Base-by-base conservation (phyloP, 2,329 filamentous ascomycete genomes). In the Capronia coronata region DNA sequence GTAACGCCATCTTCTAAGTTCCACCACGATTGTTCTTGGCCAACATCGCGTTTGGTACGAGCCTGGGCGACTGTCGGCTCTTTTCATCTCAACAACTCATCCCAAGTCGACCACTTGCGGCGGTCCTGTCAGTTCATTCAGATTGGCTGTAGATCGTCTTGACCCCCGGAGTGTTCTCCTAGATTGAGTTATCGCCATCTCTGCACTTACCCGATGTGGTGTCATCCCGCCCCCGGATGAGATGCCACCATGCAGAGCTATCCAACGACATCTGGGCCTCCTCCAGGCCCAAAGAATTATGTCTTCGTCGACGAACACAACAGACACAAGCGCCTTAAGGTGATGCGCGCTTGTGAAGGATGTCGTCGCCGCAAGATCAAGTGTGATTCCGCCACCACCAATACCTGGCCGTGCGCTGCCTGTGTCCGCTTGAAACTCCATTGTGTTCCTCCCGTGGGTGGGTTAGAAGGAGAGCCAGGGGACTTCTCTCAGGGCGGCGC, bases 291-390 rank as follows among this genome's bases (percentile, higher is more conserved):
- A 14, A 61, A 59, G 50, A 90, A 96, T 68, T 97, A 96, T 86
- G 93, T 97, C 62, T 97, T 97, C 65, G 93, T 97, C 50, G 91
- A 97, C 69, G 91, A 97, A 69, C 93, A 97, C 70, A 97, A 97
- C 73, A 85, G 93, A 57, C 93, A 97, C 71, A 97, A 97, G 71
- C 82, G 91, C 62, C 74, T 97, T 56, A 97, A 97, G 77, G 91
- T 96, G 45, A 96, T 95, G 89, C 84, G 93, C 74, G 93, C 91
- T 49, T 97, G 91, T 68, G 91, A 96, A 71, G 91, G 91, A 53
- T 97, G 91, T 65, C 80, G 91, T 55, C 84, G 89, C 69, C 82
- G 91, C 63, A 98, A 98, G 70, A 98, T 98, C 66, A 95, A 95
- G 68, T 98, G 91, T 71, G 93, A 97, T 72, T 89, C 91, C 45